Conservation (phyloP, 805 yeast species). For the Cyberlindnera japonica region DNA sequence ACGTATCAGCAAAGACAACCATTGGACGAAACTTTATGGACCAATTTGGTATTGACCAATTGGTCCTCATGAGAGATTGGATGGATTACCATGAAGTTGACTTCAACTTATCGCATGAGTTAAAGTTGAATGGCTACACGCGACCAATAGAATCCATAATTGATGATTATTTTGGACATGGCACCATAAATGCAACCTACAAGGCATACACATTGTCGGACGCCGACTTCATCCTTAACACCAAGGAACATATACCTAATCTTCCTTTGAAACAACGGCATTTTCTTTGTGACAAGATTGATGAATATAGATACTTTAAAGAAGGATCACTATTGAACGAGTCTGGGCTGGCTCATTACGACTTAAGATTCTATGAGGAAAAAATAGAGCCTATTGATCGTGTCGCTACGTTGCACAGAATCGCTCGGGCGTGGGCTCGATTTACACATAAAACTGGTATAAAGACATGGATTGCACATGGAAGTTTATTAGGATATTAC, state of each 20-base stretch:
- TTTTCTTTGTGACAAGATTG: neutral
- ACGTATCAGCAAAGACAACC: constrained; percentile 17
- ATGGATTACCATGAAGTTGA: constrained; percentile 7
- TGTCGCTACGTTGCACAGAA: constrained; percentile 23
- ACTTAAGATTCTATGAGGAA: constrained; percentile 20
- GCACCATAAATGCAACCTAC: neutral
- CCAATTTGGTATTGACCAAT: constrained; percentile 7
- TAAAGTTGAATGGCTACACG: neutral
- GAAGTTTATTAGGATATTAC: constrained; percentile 52
- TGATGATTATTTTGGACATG: neutral
- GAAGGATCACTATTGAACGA: constrained; percentile 22
- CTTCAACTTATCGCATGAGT: neutral
- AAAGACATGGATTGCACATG: constrained; percentile 56
- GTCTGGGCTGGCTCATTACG: constrained; percentile 26
- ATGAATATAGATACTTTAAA: constrained; percentile 24
- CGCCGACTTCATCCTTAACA: constrained; percentile 18
- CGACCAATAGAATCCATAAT: constrained; percentile 4
- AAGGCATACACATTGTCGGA: constrained; percentile 8
- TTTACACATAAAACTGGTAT: constrained; percentile 14
- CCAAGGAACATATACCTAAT: constrained; percentile 8
- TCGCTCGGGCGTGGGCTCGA: constrained; percentile 25
- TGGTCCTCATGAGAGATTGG: constrained; percentile 19
- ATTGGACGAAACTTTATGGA: constrained; percentile 17
- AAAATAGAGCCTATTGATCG: constrained; percentile 20
- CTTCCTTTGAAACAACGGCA: constrained; percentile 6